These are phyloP conservation scores for Pseudogymnoascus sp. DNA, from an alignment of 2,329 filamentous ascomycete species.

Conservation along the genomic window DNA sequence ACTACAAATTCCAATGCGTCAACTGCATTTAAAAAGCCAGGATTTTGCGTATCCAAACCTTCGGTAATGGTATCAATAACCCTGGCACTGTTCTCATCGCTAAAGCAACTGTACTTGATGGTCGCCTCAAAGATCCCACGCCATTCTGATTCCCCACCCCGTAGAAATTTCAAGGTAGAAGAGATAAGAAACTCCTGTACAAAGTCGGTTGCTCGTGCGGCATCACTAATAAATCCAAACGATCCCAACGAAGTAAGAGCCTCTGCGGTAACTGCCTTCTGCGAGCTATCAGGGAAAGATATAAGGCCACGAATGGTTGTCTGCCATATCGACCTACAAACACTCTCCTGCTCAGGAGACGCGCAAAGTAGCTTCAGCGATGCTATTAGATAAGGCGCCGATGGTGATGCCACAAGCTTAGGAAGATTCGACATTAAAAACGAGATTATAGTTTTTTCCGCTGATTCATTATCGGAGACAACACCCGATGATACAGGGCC, in stretches of 20 bases:
- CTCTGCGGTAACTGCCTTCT: constrained; percentile 32
- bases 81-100: constrained; percentile 24
- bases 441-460: constrained; percentile 38
- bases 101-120: constrained; percentile 31
- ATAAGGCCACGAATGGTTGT: constrained; percentile 38
- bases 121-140: constrained; percentile 45
- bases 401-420: constrained; percentile 59
- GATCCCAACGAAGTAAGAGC: constrained; percentile 42
- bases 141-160: constrained; percentile 24
- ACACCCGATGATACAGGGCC: constrained; percentile 33
- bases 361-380: constrained; percentile 52
- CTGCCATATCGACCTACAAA: constrained; percentile 21
- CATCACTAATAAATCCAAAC: constrained; percentile 25
- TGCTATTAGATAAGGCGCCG: constrained; percentile 57
- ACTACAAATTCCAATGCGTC: constrained; percentile 43
- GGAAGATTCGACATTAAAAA: constrained; percentile 52
- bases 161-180: constrained; percentile 34
- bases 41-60: constrained; percentile 18
- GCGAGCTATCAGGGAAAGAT: constrained; percentile 24
- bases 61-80: constrained; percentile 27
- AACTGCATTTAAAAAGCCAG: constrained; percentile 30
- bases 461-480: constrained; percentile 33
- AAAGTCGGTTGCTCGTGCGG: constrained; percentile 33
- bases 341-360: constrained; percentile 31
- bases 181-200: constrained; percentile 44